Base-by-base conservation (phyloP, 768 basidiomycete genomes). In the Mycena rebaudengoi region DNA sequence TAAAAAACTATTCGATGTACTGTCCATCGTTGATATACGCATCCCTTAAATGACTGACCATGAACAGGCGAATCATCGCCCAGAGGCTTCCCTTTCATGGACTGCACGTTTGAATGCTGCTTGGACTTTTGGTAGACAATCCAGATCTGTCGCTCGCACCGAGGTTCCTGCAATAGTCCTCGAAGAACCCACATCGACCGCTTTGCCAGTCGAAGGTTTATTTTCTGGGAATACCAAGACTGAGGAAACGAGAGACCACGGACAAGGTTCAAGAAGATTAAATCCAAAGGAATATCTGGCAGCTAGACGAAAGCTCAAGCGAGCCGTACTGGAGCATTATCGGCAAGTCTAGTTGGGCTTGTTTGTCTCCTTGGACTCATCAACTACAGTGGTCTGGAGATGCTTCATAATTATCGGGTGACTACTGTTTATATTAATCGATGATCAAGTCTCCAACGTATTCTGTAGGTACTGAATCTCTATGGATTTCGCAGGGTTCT, bases 351-450 rank as follows among this genome's bases (percentile, higher is more conserved):
- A 11, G 50, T 21, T 16, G 1, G 7, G n/a, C 13, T 30, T 44
- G 14, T 49, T 16, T n/a, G 18, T 18, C 18, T 40, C 21, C n/a
- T 41, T 41, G 46, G 28, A 37, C 39, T 54, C 23, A 48, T 33
- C 29, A 51, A 46, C 25, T 37, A 8, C 69, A 92, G 94, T n/a
- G 91, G 86, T 10, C 79, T 98, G 26, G 96, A 97, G 72, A 78
- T 91, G 55, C 80, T 99, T 64, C 92, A 95, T 70, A 94, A 94
- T 73, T 99, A 97, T 74, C 85, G 95, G 46, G 95, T 94, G 71
- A 37, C 87, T 70, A 4, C 32, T 7, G 4, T 20, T 43, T 13
- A 10, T n/a, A n/a, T n/a, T n/a, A n/a, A n/a, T n/a, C n/a, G n/a
- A n/a, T 23, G 25, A 39, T 40, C 28, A 16, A 18, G 41, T 23